Percentiles rank a stretch among this genome's conserved stretches.
Evolutionary conservation across 768 basidiomycete species (phyloP).

Genomic region (Boletus coccyginus): DNA sequence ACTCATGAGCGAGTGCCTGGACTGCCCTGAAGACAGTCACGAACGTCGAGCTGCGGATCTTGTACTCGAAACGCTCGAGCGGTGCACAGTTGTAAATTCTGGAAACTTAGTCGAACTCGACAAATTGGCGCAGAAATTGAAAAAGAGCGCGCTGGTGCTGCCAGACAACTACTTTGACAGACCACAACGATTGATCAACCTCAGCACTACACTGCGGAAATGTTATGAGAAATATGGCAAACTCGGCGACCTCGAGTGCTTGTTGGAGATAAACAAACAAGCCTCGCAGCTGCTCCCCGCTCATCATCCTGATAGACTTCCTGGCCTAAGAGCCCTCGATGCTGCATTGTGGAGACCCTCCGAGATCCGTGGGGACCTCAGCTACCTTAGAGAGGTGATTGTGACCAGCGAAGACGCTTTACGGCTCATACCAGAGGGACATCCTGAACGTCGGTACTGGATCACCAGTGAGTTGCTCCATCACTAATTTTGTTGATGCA

Average conservation of each 20-base stretch:
- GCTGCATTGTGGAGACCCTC: not conserved
- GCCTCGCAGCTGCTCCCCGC: not conserved
- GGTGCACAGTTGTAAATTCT: not conserved
- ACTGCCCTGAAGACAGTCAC: not conserved
- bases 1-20: not conserved
- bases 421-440: not conserved
- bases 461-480: not conserved
- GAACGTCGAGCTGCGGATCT: not conserved
- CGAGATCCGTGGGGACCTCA: not conserved
- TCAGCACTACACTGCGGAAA: not conserved
- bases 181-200: not conserved
- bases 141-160: not conserved
- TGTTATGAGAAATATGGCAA: not conserved
- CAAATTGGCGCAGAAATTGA: not conserved
- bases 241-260: not conserved
- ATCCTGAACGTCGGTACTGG: not conserved
- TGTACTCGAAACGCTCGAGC: not conserved
- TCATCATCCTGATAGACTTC: not conserved
- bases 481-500: not conserved
- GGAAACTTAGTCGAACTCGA: not conserved
- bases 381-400: not conserved
- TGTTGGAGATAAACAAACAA: not conserved
- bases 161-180: not conserved
- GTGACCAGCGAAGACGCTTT: not conserved
- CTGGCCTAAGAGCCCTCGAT: not conserved